Percentiles rank a stretch among this genome's conserved stretches.
Conservation (phyloP, 1,284 basidiomycete genomes). For the Heimioporus punctisporus region DNA sequence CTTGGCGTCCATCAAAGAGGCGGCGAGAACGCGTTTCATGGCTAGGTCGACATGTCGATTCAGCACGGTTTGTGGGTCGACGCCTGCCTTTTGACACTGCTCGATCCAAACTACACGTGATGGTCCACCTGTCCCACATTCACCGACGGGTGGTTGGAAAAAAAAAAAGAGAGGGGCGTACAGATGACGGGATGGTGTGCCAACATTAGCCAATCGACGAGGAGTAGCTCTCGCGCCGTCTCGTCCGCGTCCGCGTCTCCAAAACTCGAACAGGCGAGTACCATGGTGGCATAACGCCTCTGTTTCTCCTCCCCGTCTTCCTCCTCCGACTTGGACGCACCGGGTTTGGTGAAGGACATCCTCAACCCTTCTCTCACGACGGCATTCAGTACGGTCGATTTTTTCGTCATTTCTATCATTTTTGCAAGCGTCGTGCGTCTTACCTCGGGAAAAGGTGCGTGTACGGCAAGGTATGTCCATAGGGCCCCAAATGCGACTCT, state of each 20-base stretch:
- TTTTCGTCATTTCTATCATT: constrained; percentile 39
- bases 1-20: constrained; percentile 44
- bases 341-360: constrained; percentile 37
- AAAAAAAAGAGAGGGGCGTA: constrained; percentile 31
- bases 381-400: constrained; percentile 46
- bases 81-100: constrained; percentile 65
- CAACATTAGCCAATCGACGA: constrained; percentile 65
- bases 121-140: constrained; percentile 41
- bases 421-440: constrained; percentile 49
- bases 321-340: constrained; percentile 27
- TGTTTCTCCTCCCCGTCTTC: constrained; percentile 44
- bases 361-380: constrained; percentile 62
- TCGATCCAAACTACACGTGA: constrained; percentile 84
- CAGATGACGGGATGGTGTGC: constrained; percentile 78
- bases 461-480: constrained; percentile 69
- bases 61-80: constrained; percentile 72
- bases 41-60: constrained; percentile 50
- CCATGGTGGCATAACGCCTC: constrained; percentile 48
- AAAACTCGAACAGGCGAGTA: constrained; percentile 49
- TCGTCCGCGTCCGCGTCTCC: constrained; percentile 37
- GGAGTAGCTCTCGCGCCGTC: constrained; percentile 41
- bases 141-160: background rate
- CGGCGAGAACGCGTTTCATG: constrained; percentile 50
- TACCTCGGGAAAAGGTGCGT: constrained; percentile 53
- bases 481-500: constrained; percentile 67